Evolutionary conservation across 371 early-diverging fungal genomes (phyloP).

Genomic region (Smittium culicis): DNA sequence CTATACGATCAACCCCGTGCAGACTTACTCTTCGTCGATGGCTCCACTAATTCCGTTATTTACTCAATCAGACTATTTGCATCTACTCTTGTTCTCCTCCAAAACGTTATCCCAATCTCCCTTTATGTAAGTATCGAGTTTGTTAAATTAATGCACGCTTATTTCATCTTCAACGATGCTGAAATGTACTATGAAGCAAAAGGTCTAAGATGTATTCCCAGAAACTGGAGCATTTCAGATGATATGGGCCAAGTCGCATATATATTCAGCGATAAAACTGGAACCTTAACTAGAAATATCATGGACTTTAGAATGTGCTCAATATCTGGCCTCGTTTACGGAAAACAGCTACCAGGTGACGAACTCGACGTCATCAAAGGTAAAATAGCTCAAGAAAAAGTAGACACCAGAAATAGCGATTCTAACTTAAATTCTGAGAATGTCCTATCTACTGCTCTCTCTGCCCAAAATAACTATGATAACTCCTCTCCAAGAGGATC

Average conservation of each 20-base stretch:
- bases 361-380: constrained; percentile 31
- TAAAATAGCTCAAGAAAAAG: constrained; percentile 28
- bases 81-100: constrained; percentile 77
- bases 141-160: constrained; percentile 63
- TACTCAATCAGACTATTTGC: constrained; percentile 32
- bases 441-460: neutral
- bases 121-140: constrained; percentile 91
- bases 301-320: constrained; percentile 89
- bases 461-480: neutral
- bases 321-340: constrained; percentile 72
- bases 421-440: neutral
- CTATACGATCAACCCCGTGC: constrained; percentile 15
- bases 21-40: constrained; percentile 19
- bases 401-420: constrained; percentile 25
- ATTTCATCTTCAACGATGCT: constrained; percentile 71
- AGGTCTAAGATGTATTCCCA: constrained; percentile 51
- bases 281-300: constrained; percentile 91
- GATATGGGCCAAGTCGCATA: constrained; percentile 92
- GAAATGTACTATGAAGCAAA: constrained; percentile 69
- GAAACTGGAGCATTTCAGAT: constrained; percentile 84
- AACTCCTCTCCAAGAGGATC: neutral
- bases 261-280: constrained; percentile 95
- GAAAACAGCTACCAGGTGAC: constrained; percentile 34
- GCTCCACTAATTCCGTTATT: constrained; percentile 15
- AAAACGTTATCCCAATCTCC: constrained; percentile 93